A percentile compares a stretch with the other conserved stretches of the same genome.
Evolutionary conservation across 2,329 filamentous ascomycete species (phyloP).

Genomic region (Pseudocercospora vitis): DNA sequence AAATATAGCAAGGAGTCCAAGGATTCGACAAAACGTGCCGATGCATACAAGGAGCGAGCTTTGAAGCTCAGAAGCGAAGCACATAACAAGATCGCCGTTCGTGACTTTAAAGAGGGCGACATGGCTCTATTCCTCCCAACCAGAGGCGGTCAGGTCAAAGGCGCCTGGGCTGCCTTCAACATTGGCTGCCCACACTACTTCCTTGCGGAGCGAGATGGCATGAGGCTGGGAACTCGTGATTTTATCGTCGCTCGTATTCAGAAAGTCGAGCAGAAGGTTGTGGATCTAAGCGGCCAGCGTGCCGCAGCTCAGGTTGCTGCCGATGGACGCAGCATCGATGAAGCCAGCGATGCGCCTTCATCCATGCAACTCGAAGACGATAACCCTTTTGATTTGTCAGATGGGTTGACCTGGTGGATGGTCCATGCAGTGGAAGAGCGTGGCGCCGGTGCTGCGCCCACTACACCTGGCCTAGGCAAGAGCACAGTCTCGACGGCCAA

Average conservation of each 20-base stretch:
- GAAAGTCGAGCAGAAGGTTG: conserved; percentile 87
- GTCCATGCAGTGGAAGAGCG: conserved; percentile 94
- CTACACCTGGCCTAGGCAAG: conserved; percentile 88
- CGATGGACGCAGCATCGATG: conserved; percentile 48
- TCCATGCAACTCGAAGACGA: conserved; percentile 67
- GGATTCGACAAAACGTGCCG: conserved; percentile 43
- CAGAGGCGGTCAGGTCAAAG: conserved; percentile 79
- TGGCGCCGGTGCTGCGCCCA: conserved; percentile 66
- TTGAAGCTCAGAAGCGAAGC: conserved; percentile 78
- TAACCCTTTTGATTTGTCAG: conserved; percentile 94
- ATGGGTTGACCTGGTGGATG: conserved; percentile 93
- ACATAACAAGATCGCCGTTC: conserved; percentile 94
- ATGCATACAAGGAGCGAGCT: conserved; percentile 76
- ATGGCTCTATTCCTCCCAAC: conserved; percentile 92
- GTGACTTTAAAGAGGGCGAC: conserved; percentile 94
- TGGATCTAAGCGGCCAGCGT: conserved; percentile 67
- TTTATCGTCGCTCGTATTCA: conserved; percentile 96
- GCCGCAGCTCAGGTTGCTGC: conserved; percentile 49
- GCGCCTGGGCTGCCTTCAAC: conserved; percentile 98
- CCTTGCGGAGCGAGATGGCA: conserved; percentile 84
- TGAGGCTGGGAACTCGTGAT: conserved; percentile 79
- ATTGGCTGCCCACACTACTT: conserved; percentile 97
- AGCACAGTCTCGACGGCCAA: conserved; percentile 86
- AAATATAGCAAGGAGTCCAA: conserved; percentile 91
- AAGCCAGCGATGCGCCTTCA: conserved; percentile 56